A percentile compares a stretch with the other conserved stretches of the same genome.
phyloP scores from a whole-genome alignment of 768 basidiomycete genomes.

The Pleurotus giganteus region DNA sequence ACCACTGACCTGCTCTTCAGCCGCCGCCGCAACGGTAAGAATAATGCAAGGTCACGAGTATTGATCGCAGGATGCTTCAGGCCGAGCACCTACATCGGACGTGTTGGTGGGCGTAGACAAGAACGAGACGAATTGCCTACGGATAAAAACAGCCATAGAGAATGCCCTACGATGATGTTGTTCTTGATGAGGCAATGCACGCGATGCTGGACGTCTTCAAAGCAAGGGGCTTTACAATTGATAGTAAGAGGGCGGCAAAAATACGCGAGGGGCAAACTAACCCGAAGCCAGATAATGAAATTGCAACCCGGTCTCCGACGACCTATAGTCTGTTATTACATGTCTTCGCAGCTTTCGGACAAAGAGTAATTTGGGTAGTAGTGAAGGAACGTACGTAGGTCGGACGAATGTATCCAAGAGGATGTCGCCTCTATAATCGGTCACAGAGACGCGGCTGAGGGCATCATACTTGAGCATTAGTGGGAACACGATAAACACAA shows the following conservation, averaged over 20 bases:
- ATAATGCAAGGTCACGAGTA: slow-evolving; percentile 56
- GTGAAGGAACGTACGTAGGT: slow-evolving; percentile 42
- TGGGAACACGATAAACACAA: not conserved
- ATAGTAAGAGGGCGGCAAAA: not conserved
- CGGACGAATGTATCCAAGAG: slow-evolving; percentile 51
- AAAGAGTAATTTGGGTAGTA: not conserved
- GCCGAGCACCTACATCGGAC: slow-evolving; percentile 40
- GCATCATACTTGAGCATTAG: slow-evolving; percentile 7
- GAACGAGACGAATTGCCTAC: slow-evolving; percentile 29
- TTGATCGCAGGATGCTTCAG: slow-evolving; percentile 48
- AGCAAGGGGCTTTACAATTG: slow-evolving; percentile 39
- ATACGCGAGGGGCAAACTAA: slow-evolving; percentile 14
- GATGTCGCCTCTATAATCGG: slow-evolving; percentile 44
- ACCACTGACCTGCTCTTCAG: slow-evolving; percentile 35
- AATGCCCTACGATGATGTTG: slow-evolving; percentile 56
- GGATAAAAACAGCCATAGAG: slow-evolving; percentile 52
- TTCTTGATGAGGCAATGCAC: slow-evolving; percentile 40
- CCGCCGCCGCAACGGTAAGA: slow-evolving; percentile 45
- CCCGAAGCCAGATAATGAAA: slow-evolving; percentile 38
- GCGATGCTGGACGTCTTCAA: slow-evolving; percentile 43
- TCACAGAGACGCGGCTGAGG: slow-evolving; percentile 47
- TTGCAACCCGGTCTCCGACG: slow-evolving; percentile 44
- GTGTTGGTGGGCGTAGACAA: not conserved
- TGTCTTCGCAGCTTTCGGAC: slow-evolving; percentile 24
- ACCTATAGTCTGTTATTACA: slow-evolving; percentile 44